These are phyloP conservation scores for Penicillium crystallinum DNA, from an alignment of 495 filamentous ascomycete genomes.

Conservation along the genomic window DNA sequence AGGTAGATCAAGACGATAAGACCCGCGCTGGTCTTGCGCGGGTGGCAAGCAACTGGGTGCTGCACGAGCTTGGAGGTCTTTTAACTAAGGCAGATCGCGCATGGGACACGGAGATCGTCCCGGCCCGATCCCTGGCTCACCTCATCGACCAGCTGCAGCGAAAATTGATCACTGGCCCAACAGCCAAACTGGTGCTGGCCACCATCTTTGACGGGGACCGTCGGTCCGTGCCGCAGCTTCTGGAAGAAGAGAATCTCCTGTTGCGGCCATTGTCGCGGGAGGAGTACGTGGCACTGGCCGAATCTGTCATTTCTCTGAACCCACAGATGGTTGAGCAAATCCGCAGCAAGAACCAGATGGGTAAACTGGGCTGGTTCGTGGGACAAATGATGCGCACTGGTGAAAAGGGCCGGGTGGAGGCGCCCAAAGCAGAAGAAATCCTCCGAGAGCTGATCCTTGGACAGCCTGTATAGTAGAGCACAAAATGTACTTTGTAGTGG, in stretches of 20 bases:
- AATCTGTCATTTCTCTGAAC: conserved; percentile 43
- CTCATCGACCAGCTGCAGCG: conserved; percentile 60
- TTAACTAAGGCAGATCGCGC: conserved; percentile 46
- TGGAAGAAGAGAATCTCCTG: conserved; percentile 62
- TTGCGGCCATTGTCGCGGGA: conserved; percentile 52
- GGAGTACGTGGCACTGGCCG: conserved; percentile 42
- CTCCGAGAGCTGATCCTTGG: conserved; percentile 52
- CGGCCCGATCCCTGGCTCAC: conserved; percentile 55
- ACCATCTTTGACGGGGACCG: conserved; percentile 51
- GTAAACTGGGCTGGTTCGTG: conserved; percentile 82
- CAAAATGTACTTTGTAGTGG: conserved; percentile 10
- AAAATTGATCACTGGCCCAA: conserved; percentile 66
- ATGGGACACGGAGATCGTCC: conserved; percentile 55
- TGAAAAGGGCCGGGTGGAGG: conserved; percentile 71
- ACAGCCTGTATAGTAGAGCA: conserved; percentile 9
- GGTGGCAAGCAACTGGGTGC: conserved; percentile 63
- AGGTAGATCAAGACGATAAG: conserved; percentile 25
- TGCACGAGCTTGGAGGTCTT: conserved; percentile 85
- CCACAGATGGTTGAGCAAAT: conserved; percentile 64
- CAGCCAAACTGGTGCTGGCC: conserved; percentile 69
- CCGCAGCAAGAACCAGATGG: conserved; percentile 55
- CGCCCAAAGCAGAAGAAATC: conserved; percentile 61
- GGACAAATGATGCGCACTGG: conserved; percentile 84
- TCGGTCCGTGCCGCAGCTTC: conserved; percentile 51
- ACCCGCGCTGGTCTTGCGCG: conserved; percentile 26